A percentile compares a stretch with the other conserved stretches of the same genome.
Conservation (phyloP, 306 rosid genomes). For the Purshia tridentata region DNA sequence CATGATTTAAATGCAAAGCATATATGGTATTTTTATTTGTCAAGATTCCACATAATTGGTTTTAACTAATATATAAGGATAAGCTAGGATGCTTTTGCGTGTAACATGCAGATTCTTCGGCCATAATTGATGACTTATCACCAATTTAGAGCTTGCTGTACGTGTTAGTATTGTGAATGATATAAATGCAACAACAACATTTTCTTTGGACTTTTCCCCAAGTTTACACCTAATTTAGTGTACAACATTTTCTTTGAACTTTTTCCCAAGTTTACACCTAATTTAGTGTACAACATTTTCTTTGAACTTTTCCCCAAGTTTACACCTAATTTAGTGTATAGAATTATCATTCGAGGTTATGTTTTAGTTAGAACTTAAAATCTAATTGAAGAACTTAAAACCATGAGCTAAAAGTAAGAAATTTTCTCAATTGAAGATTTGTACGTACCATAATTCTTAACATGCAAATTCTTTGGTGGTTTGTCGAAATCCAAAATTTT, state of each 20-base stretch:
- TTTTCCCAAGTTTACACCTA: background rate
- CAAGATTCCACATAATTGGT: background rate
- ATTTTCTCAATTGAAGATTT: too few relatives aligned
- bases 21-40: too few relatives aligned
- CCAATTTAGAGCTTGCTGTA: background rate
- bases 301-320: background rate
- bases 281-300: background rate
- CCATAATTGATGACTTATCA: too few relatives aligned
- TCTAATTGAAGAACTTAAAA: too few relatives aligned
- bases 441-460: too few relatives aligned
- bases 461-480: too few relatives aligned
- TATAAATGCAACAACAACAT: background rate
- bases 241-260: background rate
- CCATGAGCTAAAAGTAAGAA: too few relatives aligned
- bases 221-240: background rate
- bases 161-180: background rate
- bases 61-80: background rate
- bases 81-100: background rate
- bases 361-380: too few relatives aligned
- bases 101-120: conserved; percentile 1
- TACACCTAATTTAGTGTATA: background rate
- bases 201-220: background rate
- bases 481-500: too few relatives aligned
- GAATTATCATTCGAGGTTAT: too few relatives aligned
- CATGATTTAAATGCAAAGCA: too few relatives aligned